Evolutionary conservation across 345 rosid genomes (phyloP), one percentile per base, ranked within the genome.

Genomic region (Clarkia xantiana): DNA sequence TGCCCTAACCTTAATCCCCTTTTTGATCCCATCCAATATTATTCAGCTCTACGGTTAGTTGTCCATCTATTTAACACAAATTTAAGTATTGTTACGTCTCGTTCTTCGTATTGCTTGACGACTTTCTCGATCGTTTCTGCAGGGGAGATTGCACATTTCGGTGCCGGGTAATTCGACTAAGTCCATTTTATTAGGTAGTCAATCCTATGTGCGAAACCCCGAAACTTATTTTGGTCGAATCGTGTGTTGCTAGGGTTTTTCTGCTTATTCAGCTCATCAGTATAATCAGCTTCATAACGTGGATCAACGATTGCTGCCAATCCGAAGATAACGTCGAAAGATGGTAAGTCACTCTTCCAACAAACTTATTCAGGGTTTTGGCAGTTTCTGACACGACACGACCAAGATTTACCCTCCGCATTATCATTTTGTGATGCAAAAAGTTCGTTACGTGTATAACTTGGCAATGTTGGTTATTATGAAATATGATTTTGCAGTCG

Each of bases 111-210:
- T 9, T 42, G 9, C 14, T 0, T 36, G 40, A 38, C 49, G 52
- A 38, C 44, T 18, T 44, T 3, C 18, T 45, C 0, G 52, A 44
- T 62, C 23, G 44, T 23, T 55, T 63, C 64, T 42, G 71, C 80
- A 89, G 97, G 97, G 53, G 91, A 86, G 67, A 65, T 90, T 57
- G 94, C 95, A 14, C 97, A 81, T 79, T 90, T 90, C 71, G 97
- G 97, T 63, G 97, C 97, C 58, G 95, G 97, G 95, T 90, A 89
- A 61, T 11, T 44, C 45, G 51, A 39, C 57, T 67, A 59, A 62
- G 29, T 60, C 59, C 12, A 41, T 56, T 16, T 50, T 64, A 55
- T 42, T 14, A 44, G 39, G 39, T 61, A 56, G 3, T 51, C 14
- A 51, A 45, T 54, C 38, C 50, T 50, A 29, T 29, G 36, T 29